Evolutionary conservation across 768 basidiomycete genomes (phyloP), one percentile per base, ranked within the genome.

Genomic region (Pholiota microspora): DNA sequence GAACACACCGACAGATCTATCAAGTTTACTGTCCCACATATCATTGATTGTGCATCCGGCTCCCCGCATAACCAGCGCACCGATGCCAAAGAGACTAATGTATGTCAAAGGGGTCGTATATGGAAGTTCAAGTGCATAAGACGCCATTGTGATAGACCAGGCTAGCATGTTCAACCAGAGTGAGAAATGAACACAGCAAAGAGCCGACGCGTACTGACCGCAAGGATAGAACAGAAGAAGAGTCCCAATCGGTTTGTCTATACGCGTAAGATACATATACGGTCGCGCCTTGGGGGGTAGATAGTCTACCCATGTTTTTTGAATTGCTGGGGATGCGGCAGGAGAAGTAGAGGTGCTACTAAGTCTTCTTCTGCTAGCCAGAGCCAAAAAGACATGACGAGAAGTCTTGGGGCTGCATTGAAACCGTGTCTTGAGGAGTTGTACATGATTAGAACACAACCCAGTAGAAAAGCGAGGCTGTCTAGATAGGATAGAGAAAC

Each of bases 11-110:
- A 98, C 97, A 34, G 87, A 85, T 66, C 84, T 86, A 77, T 99
- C 97, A 42, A 97, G 82, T 57, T 92, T 85, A 59, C 79, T 80
- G 71, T 99, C 97, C 96, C 97, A 98, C 85, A 99, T 86, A 67
- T 99, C 97, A 68, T 99, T 99, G 62, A 99, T 96, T 2, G 93
- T 98, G 71, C 97, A 99, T 2, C 97, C 97, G 18, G 97, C 97
- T 4, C 96, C 93, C 16, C 97, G 86, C 97, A 99, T 99, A 48
- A 98, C 80, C 40, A 97, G 61, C 0, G 97, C 94, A 1, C 97
- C 97, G 8, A 87, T 67, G 2, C 92, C 95, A 64, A 98, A 98
- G 1, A 98, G 74, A 29, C 82, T 73, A 45, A 92, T 75, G 65
- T 94, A 96, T 15, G 81, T 85, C 51, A 93, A 66, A 13, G 92